phyloP scores from a whole-genome alignment of 1,284 basidiomycete species.

The Apiotrichum sp. region DNA sequence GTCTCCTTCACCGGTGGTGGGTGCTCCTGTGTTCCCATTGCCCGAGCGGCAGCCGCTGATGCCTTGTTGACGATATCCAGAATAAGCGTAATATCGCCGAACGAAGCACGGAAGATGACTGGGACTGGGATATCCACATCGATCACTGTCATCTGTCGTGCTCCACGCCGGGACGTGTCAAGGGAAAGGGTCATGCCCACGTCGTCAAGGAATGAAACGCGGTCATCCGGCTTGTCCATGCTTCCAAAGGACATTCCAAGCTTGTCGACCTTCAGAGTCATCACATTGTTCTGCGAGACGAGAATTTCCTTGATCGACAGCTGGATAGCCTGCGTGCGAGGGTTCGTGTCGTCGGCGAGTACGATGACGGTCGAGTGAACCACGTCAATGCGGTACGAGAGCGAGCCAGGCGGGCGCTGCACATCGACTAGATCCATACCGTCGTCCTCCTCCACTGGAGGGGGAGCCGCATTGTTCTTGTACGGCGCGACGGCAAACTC shows the following conservation, averaged over 20 bases:
- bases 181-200: constrained; percentile 81
- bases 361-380: constrained; percentile 87
- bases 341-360: constrained; percentile 74
- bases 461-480: constrained; percentile 22
- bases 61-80: constrained; percentile 84
- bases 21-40: constrained; percentile 18
- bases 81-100: constrained; percentile 87
- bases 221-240: constrained; percentile 73
- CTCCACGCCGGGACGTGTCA: constrained; percentile 67
- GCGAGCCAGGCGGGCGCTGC: constrained; percentile 13
- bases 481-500: constrained; percentile 75
- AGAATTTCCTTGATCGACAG: constrained; percentile 77
- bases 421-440: constrained; percentile 3
- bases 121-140: constrained; percentile 73
- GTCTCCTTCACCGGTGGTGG: background rate
- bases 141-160: constrained; percentile 73
- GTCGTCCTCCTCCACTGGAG: constrained; percentile 24
- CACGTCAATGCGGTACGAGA: constrained; percentile 75
- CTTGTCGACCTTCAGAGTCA: constrained; percentile 73
- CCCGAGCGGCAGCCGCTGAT: constrained; percentile 54
- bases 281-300: constrained; percentile 85
- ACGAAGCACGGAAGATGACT: constrained; percentile 85
- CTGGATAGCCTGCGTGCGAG: constrained; percentile 80
- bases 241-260: constrained; percentile 93
- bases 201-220: constrained; percentile 87